Conservation (phyloP, 331 rosid genomes). For the Quercus phellos region DNA sequence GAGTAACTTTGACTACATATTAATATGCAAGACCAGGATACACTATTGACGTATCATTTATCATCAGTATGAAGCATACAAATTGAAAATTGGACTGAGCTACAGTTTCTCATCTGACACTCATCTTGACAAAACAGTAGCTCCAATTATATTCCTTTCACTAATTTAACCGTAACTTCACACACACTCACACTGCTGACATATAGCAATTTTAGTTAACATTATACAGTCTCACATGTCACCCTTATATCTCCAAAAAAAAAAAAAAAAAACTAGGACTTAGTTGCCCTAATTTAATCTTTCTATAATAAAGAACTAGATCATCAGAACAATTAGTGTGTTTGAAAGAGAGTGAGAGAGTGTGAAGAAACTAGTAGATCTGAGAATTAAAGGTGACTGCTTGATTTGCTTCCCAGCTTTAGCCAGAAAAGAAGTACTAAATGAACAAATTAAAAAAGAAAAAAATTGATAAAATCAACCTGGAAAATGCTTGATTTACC, state of each 20-base stretch:
- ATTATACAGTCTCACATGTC: too few relatives aligned
- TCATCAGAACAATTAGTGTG: not conserved
- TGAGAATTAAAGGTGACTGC: conserved; percentile 2
- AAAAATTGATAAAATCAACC: not conserved
- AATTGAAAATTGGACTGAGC: not conserved
- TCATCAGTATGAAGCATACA: not conserved
- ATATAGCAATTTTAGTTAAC: too few relatives aligned
- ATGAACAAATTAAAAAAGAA: not conserved
- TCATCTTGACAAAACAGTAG: too few relatives aligned
- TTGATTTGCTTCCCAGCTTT: not conserved
- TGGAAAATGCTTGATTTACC: not conserved
- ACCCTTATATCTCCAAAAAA: not conserved
- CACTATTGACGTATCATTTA: not conserved
- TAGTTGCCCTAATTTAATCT: not conserved
- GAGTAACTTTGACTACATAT: not conserved
- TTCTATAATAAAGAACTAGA: not conserved
- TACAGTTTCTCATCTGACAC: not conserved
- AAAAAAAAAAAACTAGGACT: not conserved
- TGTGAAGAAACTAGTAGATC: conserved; percentile 12
- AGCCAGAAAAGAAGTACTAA: not conserved
- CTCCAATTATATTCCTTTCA: too few relatives aligned
- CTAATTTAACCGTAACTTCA: too few relatives aligned
- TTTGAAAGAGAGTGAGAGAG: not conserved
- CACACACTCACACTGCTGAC: too few relatives aligned
- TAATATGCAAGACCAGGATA: too few relatives aligned